Evolutionary conservation across 2,329 filamentous ascomycete genomes (phyloP).

Genomic region (Hysterium pulicare): DNA sequence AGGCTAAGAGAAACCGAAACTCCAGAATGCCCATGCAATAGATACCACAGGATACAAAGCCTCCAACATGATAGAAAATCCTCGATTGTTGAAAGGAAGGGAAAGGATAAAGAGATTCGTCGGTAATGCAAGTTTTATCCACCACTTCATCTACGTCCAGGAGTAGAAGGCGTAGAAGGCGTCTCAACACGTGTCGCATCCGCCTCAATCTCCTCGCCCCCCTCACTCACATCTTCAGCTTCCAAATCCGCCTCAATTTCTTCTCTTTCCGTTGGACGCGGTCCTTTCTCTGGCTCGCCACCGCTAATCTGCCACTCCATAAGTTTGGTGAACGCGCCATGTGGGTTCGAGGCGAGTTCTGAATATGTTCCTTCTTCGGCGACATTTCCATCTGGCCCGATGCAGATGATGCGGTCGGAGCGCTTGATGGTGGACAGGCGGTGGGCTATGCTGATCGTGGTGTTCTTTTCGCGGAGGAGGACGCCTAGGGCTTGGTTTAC

Average conservation of each 20-base stretch:
- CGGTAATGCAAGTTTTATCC: no score
- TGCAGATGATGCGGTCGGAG: slow-evolving; percentile 89
- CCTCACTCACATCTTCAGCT: slow-evolving; percentile 34
- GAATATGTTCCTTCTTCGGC: slow-evolving; percentile 86
- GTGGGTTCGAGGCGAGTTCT: slow-evolving; percentile 66
- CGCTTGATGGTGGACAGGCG: slow-evolving; percentile 94
- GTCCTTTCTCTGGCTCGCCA: slow-evolving; percentile 54
- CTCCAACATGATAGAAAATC: no score
- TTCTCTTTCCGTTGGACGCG: slow-evolving; percentile 46
- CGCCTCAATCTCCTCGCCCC: slow-evolving; percentile 15
- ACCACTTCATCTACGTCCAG: background rate
- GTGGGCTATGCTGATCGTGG: slow-evolving; percentile 96
- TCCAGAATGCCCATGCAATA: no score
- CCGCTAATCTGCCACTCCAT: slow-evolving; percentile 99
- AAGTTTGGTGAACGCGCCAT: slow-evolving; percentile 86
- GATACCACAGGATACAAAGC: no score
- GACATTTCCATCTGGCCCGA: slow-evolving; percentile 80
- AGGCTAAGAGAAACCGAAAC: no score
- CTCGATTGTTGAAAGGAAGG: no score
- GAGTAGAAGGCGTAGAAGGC: background rate
- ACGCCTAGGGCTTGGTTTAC: slow-evolving; percentile 86
- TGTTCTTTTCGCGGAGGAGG: slow-evolving; percentile 82
- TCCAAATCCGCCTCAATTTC: slow-evolving; percentile 47
- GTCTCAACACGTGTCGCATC: background rate
- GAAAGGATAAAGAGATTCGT: no score